Evolutionary conservation across 192 early-diverging fungal species (phyloP).

Genomic region (Hyaloraphidium curvatum): DNA sequence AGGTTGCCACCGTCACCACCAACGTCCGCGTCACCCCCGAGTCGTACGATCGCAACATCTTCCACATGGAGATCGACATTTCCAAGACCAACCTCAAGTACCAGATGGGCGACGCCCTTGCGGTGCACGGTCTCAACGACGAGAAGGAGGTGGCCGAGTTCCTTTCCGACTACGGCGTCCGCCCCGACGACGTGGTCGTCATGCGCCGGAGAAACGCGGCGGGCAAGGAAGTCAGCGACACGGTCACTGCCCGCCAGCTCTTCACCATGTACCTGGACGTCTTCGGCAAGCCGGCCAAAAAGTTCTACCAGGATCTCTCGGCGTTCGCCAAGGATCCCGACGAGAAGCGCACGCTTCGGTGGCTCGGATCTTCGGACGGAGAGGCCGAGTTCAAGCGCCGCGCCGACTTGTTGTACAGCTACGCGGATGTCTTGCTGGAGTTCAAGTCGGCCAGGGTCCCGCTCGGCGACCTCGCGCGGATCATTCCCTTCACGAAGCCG

Average conservation of each 20-base stretch:
- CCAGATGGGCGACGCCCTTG: conserved; percentile 83
- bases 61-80: conserved; percentile 91
- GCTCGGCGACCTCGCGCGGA: conserved; percentile 43
- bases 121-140: conserved; percentile 83
- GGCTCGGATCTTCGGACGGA: conserved; percentile 48
- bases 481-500: conserved; percentile 79
- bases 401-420: conserved; percentile 64
- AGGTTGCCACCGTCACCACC: conserved; percentile 41
- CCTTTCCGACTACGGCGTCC: conserved; percentile 48
- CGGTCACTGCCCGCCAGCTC: conserved; percentile 55
- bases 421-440: conserved; percentile 69
- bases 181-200: conserved; percentile 40
- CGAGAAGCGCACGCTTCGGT: conserved; percentile 43
- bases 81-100: conserved; percentile 59
- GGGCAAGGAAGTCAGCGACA: conserved; percentile 22
- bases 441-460: conserved; percentile 64
- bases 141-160: conserved; percentile 46
- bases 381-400: conserved; percentile 57
- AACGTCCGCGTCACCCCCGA: conserved; percentile 71
- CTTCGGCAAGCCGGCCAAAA: conserved; percentile 87
- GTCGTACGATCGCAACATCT: conserved; percentile 84
- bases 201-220: neutral
- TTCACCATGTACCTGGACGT: conserved; percentile 69
- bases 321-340: conserved; percentile 42
- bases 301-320: conserved; percentile 73